A percentile compares a stretch with the other conserved stretches of the same genome.
These are phyloP conservation scores for Berkeleyomyces basicola DNA, from an alignment of 2,329 filamentous ascomycete genomes.

Conservation along the genomic window DNA sequence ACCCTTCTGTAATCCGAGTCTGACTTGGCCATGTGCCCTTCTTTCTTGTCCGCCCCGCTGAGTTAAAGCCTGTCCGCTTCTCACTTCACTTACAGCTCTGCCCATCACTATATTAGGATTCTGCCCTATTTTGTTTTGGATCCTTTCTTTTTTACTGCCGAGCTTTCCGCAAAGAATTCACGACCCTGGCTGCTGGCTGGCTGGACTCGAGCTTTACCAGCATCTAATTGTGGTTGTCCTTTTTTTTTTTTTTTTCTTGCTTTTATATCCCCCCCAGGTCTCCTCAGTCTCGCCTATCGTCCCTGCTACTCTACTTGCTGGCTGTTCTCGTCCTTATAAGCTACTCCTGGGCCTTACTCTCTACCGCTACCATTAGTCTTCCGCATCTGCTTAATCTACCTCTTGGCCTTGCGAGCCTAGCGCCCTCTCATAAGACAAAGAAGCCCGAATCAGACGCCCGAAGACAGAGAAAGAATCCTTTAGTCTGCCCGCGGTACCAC, in stretches of 20 bases:
- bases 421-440: background rate
- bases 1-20: no score
- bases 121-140: background rate
- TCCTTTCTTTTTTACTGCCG: background rate
- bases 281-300: background rate
- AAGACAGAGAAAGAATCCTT: background rate
- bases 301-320: background rate
- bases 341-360: no score
- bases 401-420: background rate
- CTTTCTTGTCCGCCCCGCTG: background rate
- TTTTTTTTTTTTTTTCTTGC: background rate
- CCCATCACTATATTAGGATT: background rate
- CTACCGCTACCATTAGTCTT: background rate
- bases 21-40: no score
- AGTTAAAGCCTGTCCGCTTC: background rate
- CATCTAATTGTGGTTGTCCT: background rate
- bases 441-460: background rate
- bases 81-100: background rate
- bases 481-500: no score
- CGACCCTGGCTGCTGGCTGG: background rate
- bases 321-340: no score
- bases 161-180: constrained; percentile 2
- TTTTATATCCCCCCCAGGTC: background rate
- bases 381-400: background rate
- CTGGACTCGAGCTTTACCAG: background rate